phyloP scores from a whole-genome alignment of 139 green algal species.

The Trebouxia sp. region DNA sequence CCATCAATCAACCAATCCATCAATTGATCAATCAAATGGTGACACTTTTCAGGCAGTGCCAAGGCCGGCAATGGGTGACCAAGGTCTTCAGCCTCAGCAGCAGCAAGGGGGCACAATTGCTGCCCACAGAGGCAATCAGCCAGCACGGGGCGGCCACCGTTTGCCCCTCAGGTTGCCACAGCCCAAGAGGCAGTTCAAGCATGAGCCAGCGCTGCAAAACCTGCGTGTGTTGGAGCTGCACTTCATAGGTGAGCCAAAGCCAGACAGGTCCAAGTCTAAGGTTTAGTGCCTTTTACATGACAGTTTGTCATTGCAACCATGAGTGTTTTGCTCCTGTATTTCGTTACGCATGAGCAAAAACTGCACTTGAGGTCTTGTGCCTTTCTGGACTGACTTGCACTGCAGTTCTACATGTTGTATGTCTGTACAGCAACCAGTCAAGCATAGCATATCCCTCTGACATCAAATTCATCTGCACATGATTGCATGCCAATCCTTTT shows the following conservation, averaged over 20 bases:
- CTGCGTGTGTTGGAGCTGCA: background rate
- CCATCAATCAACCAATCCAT: no score
- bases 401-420: background rate
- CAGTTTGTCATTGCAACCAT: background rate
- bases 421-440: background rate
- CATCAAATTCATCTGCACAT: no score
- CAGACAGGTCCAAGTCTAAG: no score
- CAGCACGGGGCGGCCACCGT: background rate
- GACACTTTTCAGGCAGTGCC: no score
- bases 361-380: no score
- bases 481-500: no score
- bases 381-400: no score
- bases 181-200: background rate
- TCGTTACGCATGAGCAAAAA: no score
- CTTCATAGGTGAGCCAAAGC: background rate
- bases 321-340: background rate
- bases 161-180: background rate
- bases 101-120: no score
- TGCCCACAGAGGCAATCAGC: background rate
- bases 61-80: background rate
- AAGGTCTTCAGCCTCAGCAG: background rate
- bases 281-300: background rate
- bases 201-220: background rate
- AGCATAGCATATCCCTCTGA: no score
- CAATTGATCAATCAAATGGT: no score